Evolutionary conservation across 805 yeast genomes (phyloP).

Genomic region (Yarrowia sp.): DNA sequence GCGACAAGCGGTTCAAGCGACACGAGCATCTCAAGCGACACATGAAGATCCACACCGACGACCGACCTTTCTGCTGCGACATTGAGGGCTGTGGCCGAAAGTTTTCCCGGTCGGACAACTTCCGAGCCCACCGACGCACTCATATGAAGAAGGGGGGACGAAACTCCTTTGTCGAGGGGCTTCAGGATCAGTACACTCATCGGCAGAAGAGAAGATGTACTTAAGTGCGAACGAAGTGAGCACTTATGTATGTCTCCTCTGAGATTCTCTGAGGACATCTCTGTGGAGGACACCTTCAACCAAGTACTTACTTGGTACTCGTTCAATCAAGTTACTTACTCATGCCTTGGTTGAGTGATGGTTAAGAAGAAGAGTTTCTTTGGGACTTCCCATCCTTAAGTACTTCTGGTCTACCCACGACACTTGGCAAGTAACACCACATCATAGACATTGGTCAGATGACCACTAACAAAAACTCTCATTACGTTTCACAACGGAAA

Average conservation of each 20-base stretch:
- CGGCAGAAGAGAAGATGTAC: conserved; percentile 20
- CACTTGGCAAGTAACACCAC: too few relatives aligned
- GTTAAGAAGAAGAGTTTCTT: too few relatives aligned
- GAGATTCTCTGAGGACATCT: too few relatives aligned
- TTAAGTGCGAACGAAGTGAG: background rate
- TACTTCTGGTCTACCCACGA: too few relatives aligned
- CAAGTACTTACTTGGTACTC: too few relatives aligned
- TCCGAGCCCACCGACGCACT: conserved; percentile 77
- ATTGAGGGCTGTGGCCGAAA: conserved; percentile 63
- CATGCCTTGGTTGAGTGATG: too few relatives aligned
- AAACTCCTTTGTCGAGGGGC: conserved; percentile 52
- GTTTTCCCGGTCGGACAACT: conserved; percentile 78
- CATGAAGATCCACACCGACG: conserved; percentile 75
- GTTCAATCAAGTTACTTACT: too few relatives aligned
- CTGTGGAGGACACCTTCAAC: too few relatives aligned
- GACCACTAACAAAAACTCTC: conserved; percentile 1
- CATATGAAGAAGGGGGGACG: conserved; percentile 59
- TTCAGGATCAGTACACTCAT: conserved; percentile 41
- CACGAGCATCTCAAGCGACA: conserved; percentile 60
- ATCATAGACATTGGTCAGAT: background rate
- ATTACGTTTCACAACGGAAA: conserved; percentile 4
- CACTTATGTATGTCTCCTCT: too few relatives aligned
- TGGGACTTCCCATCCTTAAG: too few relatives aligned
- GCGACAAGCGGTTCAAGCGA: conserved; percentile 52
- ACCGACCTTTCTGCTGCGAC: conserved; percentile 75